phyloP scores from a whole-genome alignment of 805 yeast genomes.

The Candida taoyuanica region DNA sequence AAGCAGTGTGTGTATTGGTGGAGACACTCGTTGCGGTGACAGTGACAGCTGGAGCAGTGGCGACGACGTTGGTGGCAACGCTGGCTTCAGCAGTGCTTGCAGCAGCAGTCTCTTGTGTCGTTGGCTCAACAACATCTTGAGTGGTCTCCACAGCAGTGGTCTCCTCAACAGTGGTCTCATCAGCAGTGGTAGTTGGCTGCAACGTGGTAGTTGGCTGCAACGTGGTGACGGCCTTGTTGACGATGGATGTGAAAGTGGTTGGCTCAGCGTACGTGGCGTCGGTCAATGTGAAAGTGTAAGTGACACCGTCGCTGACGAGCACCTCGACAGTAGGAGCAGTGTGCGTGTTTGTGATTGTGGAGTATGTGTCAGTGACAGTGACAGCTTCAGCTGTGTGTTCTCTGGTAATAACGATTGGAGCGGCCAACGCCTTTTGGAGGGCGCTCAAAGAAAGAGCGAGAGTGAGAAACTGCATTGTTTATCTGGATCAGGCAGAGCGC shows the following conservation, averaged over 20 bases:
- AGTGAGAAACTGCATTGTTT: slow-evolving; percentile 15
- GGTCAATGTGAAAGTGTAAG: slow-evolving; percentile 36
- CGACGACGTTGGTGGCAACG: slow-evolving; percentile 7
- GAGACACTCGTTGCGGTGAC: slow-evolving; percentile 27
- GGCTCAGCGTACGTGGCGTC: slow-evolving; percentile 34
- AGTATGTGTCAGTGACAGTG: slow-evolving; percentile 38
- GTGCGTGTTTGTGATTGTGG: slow-evolving; percentile 35
- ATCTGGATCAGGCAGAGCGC: not conserved
- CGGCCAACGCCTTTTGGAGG: slow-evolving; percentile 28
- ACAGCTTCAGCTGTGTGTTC: slow-evolving; percentile 52
- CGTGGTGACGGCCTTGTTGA: slow-evolving; percentile 20
- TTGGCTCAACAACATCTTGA: slow-evolving; percentile 12
- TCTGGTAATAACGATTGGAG: slow-evolving; percentile 44
- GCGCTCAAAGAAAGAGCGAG: slow-evolving; percentile 7
- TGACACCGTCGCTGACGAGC: slow-evolving; percentile 32
- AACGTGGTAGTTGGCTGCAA: slow-evolving; percentile 19
- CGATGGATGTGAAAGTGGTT: slow-evolving; percentile 30
- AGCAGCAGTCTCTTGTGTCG: slow-evolving; percentile 10
- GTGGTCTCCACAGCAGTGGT: slow-evolving; percentile 28
- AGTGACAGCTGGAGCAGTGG: slow-evolving; percentile 19
- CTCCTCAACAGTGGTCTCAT: slow-evolving; percentile 16
- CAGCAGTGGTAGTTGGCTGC: slow-evolving; percentile 16
- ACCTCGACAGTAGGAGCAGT: slow-evolving; percentile 39
- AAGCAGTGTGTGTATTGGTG: slow-evolving; percentile 14
- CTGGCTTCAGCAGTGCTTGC: slow-evolving; percentile 13